Evolutionary conservation across 2,329 filamentous ascomycete species (phyloP).

Genomic region (Thelonectria olida): DNA sequence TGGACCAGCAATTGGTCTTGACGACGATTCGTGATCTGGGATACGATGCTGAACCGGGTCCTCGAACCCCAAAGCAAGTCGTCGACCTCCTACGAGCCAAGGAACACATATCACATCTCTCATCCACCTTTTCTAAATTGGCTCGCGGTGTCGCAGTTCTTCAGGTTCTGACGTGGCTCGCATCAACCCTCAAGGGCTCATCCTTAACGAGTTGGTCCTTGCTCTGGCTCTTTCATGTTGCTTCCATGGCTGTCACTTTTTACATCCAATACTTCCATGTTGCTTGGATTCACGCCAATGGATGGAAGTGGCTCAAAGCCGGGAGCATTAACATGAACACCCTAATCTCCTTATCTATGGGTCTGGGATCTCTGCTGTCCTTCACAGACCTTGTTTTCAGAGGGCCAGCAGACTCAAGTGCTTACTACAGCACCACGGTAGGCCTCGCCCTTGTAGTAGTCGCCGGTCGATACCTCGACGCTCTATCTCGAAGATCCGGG

Average conservation of each 20-base stretch:
- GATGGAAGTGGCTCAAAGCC: slow-evolving; percentile 7
- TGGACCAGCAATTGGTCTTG: neutral
- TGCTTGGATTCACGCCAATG: slow-evolving; percentile 11
- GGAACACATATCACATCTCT: neutral
- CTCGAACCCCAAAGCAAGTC: slow-evolving; percentile 6
- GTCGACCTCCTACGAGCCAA: slow-evolving; percentile 7
- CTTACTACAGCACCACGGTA: slow-evolving; percentile 8
- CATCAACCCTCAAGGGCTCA: neutral
- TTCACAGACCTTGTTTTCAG: neutral
- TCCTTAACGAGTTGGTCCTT: neutral
- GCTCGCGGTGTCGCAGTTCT: neutral
- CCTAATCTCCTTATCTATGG: slow-evolving; percentile 9
- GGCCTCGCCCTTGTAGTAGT: slow-evolving; percentile 14
- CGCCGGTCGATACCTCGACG: slow-evolving; percentile 8
- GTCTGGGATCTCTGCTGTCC: neutral
- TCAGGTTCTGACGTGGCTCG: neutral
- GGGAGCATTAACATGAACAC: slow-evolving; percentile 17
- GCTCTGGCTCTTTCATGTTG: neutral
- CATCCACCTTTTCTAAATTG: slow-evolving; percentile 2
- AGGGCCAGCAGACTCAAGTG: neutral
- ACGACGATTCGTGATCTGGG: slow-evolving; percentile 1
- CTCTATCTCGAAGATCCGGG: slow-evolving; percentile 7
- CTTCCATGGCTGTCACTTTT: neutral
- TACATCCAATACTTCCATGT: slow-evolving; percentile 1
- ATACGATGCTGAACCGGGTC: slow-evolving; percentile 3